Evolutionary conservation across 2,329 filamentous ascomycete species (phyloP), one percentile per base, ranked within the genome.

Genomic region (Claviceps sorghi): DNA sequence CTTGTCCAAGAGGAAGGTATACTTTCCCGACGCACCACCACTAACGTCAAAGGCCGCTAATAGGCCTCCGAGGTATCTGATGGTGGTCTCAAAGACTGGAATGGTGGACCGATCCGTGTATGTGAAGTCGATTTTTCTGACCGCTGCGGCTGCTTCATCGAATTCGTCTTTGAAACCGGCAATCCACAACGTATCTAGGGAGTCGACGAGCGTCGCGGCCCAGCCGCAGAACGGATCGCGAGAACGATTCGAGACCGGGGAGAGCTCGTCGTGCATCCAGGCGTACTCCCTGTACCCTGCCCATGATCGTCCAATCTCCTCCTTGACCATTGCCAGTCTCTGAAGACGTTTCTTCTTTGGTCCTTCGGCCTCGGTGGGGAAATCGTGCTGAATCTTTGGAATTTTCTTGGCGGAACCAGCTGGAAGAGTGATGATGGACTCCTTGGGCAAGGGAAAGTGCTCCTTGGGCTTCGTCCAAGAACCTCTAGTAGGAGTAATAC

Each of bases 31-130:
- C 40, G 68, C 60, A 7, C 78, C 80, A 19, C 79, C 84, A 50
- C 86, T 90, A 52, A 96, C 75, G 68, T 97, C 91, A 64, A 91
- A 96, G 7, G 90, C 90, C 41, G 82, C 82, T 43, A 96, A 63
- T 44, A 97, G 71, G 1, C 91, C 91, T 34, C 91, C 91, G 4
- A 97, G 74, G 61, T 96, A 95, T 50, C 91, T 81, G 62, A 97
- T 96, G 11, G 83, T 87, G 0, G 89, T 94, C 68, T 96, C 90
- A 60, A 96, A 96, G 8, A 95, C 76, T n/a, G 88, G 89, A 46
- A 96, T 93, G 48, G 86, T 79, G 40, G 68, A 64, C 48, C 82
- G 74, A 15, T 67, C 63, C 2, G 80, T 83, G 11, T 78, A 84
- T 2, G 86, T 93, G 60, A 96, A 96, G 66, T 96, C 88, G 53